Conservation (phyloP, 495 filamentous ascomycete genomes). For the Podospora pseudocomata region DNA sequence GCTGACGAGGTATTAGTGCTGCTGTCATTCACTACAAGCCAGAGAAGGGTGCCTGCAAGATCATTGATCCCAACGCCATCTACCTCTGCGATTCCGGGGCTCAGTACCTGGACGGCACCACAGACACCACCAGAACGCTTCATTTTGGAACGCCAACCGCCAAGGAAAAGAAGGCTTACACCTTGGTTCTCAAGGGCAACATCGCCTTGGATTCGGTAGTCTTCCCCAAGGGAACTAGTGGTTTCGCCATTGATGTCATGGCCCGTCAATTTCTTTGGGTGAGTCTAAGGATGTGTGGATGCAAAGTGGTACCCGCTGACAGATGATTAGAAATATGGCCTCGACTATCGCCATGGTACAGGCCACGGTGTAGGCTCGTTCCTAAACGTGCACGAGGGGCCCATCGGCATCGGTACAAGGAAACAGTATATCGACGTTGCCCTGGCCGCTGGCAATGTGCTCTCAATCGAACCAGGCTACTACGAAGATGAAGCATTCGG, state of each 20-base stretch:
- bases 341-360: slow-evolving; percentile 96
- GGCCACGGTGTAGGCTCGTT: slow-evolving; percentile 94
- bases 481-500: slow-evolving; percentile 97
- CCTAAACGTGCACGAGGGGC: slow-evolving; percentile 94
- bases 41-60: slow-evolving; percentile 73
- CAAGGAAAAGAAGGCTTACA: slow-evolving; percentile 88
- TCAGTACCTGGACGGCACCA: slow-evolving; percentile 94
- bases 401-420: slow-evolving; percentile 91
- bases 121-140: slow-evolving; percentile 89
- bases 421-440: slow-evolving; percentile 89
- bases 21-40: slow-evolving; percentile 98
- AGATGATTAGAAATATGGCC: slow-evolving; percentile 58
- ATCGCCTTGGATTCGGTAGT: slow-evolving; percentile 83
- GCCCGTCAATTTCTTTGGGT: slow-evolving; percentile 92
- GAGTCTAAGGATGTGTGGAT: slow-evolving; percentile 17
- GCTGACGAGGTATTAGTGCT: slow-evolving; percentile 44
- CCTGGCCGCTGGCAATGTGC: slow-evolving; percentile 84
- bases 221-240: slow-evolving; percentile 93
- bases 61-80: slow-evolving; percentile 80
- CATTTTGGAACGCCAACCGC: slow-evolving; percentile 86
- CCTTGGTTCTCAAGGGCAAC: slow-evolving; percentile 92
- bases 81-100: slow-evolving; percentile 97
- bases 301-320: neutral
- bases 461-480: slow-evolving; percentile 94
- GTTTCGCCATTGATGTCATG: slow-evolving; percentile 84